Evolutionary conservation across 352 stramenopile species (phyloP).

Genomic region (Achlya hypogyna): DNA sequence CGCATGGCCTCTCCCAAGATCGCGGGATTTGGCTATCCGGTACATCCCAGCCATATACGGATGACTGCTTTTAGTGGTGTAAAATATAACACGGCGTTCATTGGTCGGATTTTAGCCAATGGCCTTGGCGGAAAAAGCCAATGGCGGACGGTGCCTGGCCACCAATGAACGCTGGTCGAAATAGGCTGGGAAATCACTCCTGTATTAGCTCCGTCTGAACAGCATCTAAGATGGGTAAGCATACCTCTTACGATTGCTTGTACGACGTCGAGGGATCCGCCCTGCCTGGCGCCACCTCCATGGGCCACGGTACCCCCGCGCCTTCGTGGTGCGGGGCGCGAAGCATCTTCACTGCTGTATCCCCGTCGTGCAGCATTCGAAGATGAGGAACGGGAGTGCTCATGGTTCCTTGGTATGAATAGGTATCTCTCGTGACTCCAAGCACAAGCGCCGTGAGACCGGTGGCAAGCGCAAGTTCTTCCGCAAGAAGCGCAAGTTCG

Average conservation of each 20-base stretch:
- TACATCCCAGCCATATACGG: no score
- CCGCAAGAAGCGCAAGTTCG: constrained; percentile 99
- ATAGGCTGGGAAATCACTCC: neutral
- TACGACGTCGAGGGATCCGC: constrained; percentile 19
- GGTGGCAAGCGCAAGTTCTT: constrained; percentile 96
- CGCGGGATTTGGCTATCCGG: no score
- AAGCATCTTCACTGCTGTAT: constrained; percentile 78
- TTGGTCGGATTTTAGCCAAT: no score
- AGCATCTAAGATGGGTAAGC: constrained; percentile 22
- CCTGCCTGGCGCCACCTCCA: neutral
- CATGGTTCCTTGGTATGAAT: constrained; percentile 21
- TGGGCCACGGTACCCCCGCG: neutral
- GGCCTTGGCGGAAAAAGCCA: neutral
- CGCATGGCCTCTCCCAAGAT: no score
- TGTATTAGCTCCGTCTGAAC: constrained; percentile 24
- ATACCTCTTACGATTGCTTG: constrained; percentile 10
- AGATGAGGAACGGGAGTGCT: constrained; percentile 15
- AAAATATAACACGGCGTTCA: no score
- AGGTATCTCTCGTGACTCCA: constrained; percentile 99
- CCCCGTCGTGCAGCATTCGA: constrained; percentile 85
- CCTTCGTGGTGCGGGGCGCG: neutral
- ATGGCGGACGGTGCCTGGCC: constrained; percentile 2
- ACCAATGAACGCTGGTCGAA: neutral
- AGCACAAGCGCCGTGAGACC: constrained; percentile 99
- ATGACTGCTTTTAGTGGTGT: no score